phyloP scores from a whole-genome alignment of 2,329 filamentous ascomycete genomes.

The Zymoseptoria ardabiliae region DNA sequence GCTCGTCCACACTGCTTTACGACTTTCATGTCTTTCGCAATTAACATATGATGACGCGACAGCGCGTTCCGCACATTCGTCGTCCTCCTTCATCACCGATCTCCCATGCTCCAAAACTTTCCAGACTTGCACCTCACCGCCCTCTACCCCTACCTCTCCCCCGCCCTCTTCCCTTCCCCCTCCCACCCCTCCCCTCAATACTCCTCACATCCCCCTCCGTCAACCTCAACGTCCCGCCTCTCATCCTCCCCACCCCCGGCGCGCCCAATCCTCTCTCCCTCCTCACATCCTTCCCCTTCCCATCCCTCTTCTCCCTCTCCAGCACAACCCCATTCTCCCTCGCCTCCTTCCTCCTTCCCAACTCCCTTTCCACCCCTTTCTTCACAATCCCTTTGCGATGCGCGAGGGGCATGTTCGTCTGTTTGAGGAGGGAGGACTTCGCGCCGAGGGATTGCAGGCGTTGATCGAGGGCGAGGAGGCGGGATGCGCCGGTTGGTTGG shows the following conservation, averaged over 20 bases:
- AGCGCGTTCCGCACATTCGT: too few relatives aligned
- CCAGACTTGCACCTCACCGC: too few relatives aligned
- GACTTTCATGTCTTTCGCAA: not conserved
- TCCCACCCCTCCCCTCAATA: conserved; percentile 49
- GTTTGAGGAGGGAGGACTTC: conserved; percentile 65
- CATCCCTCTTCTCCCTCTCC: conserved; percentile 50
- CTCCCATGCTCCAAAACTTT: too few relatives aligned
- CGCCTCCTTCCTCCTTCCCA: conserved; percentile 67
- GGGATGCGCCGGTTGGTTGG: conserved; percentile 55
- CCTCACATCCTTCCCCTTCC: conserved; percentile 33
- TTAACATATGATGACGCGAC: not conserved
- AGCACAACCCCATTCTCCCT: conserved; percentile 85
- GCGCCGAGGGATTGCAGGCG: conserved; percentile 74
- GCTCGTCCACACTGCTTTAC: not conserved
- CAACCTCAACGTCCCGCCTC: conserved; percentile 69
- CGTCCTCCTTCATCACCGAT: too few relatives aligned
- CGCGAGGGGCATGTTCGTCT: conserved; percentile 82
- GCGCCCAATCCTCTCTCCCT: conserved; percentile 61
- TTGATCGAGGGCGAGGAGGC: conserved; percentile 75
- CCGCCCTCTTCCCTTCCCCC: too few relatives aligned
- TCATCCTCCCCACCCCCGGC: conserved; percentile 73
- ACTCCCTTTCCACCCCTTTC: conserved; percentile 59
- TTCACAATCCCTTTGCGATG: conserved; percentile 76
- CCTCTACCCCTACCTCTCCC: too few relatives aligned
- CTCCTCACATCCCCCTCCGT: conserved; percentile 68